Percentiles rank a stretch among this genome's conserved stretches.
Evolutionary conservation across 495 filamentous ascomycete species (phyloP).

Genomic region (Talaromyces proteolyticus): DNA sequence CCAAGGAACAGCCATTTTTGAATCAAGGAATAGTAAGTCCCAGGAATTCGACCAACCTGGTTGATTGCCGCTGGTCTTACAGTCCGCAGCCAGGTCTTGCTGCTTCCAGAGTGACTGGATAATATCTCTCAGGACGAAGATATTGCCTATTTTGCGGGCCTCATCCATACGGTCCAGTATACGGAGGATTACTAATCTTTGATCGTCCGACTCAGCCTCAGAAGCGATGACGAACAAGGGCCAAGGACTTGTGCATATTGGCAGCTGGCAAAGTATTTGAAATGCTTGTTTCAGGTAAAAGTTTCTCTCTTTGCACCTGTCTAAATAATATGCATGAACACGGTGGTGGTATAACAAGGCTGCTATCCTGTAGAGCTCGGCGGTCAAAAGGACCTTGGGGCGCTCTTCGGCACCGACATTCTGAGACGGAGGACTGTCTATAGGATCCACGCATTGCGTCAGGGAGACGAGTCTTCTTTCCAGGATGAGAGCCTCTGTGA

Average conservation of each 20-base stretch:
- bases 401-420: no score
- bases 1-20: background rate
- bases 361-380: no score
- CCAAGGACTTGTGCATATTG: slow-evolving; percentile 5
- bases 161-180: slow-evolving; percentile 2
- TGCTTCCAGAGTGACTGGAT: slow-evolving; percentile 1
- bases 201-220: background rate
- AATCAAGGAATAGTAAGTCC: no score
- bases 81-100: background rate
- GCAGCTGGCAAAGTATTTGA: background rate
- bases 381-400: background rate
- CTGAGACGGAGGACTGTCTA: no score
- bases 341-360: background rate
- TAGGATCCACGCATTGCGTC: no score
- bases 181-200: background rate
- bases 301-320: background rate
- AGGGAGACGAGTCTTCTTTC: no score
- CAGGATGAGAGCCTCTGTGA: no score
- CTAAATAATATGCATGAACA: background rate
- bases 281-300: background rate
- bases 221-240: slow-evolving; percentile 2
- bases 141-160: slow-evolving; percentile 1
- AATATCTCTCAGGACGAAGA: slow-evolving; percentile 3
- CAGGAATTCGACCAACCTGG: no score
- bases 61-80: background rate